A percentile compares a stretch with the other conserved stretches of the same genome.
These are phyloP conservation scores for Trichosanthes truncata DNA, from an alignment of 306 rosid genomes.

Conservation along the genomic window DNA sequence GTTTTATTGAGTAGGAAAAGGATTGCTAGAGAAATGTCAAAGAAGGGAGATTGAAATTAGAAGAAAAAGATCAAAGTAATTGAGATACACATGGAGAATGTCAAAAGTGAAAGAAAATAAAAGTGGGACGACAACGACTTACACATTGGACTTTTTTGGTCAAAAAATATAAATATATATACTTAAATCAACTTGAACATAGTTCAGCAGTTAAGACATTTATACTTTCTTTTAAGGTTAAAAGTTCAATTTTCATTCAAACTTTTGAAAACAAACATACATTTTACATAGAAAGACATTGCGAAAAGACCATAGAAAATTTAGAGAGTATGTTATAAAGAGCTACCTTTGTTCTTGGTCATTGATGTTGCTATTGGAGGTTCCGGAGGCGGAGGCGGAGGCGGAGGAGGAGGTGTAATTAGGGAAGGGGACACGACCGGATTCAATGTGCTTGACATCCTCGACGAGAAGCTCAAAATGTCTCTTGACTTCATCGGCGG, in stretches of 20 bases:
- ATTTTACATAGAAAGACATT: background rate
- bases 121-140: background rate
- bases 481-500: constrained; percentile 70
- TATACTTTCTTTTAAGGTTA: too few relatives aligned
- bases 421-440: constrained; percentile 76
- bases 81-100: background rate
- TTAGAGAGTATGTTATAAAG: background rate
- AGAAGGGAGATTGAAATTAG: too few relatives aligned
- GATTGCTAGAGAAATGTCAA: too few relatives aligned
- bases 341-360: constrained; percentile 52
- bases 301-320: background rate
- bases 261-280: too few relatives aligned
- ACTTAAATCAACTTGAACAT: background rate
- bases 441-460: constrained; percentile 71
- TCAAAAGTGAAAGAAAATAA: background rate
- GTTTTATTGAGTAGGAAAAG: too few relatives aligned
- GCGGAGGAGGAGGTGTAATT: constrained; percentile 38
- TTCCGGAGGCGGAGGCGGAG: constrained; percentile 2
- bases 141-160: background rate
- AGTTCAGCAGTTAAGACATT: background rate
- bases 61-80: background rate
- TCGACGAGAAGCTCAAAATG: constrained; percentile 70
- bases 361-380: constrained; percentile 4
- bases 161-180: background rate
- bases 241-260: too few relatives aligned